Evolutionary conservation across 148 eudicot species (phyloP).

Genomic region (Rheum nobile): DNA sequence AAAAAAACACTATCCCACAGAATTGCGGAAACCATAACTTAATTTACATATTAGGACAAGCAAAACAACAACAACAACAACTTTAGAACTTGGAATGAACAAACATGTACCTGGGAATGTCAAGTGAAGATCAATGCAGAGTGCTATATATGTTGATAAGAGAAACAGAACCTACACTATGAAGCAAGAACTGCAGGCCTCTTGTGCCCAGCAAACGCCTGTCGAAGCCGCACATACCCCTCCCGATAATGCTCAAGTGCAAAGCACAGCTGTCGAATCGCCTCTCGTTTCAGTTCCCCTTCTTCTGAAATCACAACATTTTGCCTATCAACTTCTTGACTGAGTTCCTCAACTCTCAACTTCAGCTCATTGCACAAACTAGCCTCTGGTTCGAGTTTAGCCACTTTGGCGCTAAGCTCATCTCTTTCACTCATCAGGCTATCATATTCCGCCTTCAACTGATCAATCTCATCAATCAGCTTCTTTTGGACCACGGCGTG

Average conservation of each 20-base stretch:
- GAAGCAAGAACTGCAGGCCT: constrained; percentile 27
- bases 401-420: constrained; percentile 22
- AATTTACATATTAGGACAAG: background rate
- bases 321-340: constrained; percentile 39
- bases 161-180: constrained; percentile 12
- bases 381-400: constrained; percentile 17
- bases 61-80: background rate
- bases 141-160: background rate
- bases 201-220: constrained; percentile 45
- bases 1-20: background rate
- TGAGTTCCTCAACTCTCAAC: constrained; percentile 33
- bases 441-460: constrained; percentile 34
- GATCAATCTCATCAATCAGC: constrained; percentile 47
- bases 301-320: constrained; percentile 34
- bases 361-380: constrained; percentile 30
- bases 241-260: constrained; percentile 71
- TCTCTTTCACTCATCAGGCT: constrained; percentile 26
- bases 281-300: constrained; percentile 81
- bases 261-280: constrained; percentile 73
- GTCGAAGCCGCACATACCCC: constrained; percentile 46
- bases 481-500: constrained; percentile 31
- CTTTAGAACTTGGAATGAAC: background rate
- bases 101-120: background rate
- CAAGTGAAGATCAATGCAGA: background rate
- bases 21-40: background rate